Evolutionary conservation across 2,329 filamentous ascomycete species (phyloP).

Genomic region (Pestalotiopsis sp.): DNA sequence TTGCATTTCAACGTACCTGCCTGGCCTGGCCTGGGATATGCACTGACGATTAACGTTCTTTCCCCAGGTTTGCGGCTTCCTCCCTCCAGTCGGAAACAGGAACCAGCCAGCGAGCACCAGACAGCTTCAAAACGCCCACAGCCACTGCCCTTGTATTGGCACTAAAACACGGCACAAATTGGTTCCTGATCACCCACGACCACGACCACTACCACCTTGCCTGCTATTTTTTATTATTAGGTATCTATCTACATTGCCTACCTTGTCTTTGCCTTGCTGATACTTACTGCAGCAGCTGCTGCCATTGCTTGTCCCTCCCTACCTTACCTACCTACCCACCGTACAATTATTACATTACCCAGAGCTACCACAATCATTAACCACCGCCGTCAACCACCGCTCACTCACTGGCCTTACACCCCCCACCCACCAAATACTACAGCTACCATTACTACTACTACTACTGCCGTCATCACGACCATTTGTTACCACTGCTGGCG

Average conservation of each 20-base stretch:
- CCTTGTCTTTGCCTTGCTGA: neutral
- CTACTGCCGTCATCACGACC: neutral
- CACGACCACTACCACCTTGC: neutral
- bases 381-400: too few relatives aligned
- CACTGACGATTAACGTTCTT: slow-evolving; percentile 9
- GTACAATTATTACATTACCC: neutral
- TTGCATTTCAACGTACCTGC: neutral
- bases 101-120: neutral
- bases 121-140: neutral
- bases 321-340: neutral
- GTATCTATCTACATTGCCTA: neutral
- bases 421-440: neutral
- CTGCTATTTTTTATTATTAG: neutral
- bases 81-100: neutral
- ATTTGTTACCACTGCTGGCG: neutral
- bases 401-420: too few relatives aligned
- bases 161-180: too few relatives aligned
- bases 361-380: neutral
- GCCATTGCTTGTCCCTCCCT: neutral
- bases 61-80: slow-evolving; percentile 1
- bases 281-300: neutral
- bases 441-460: neutral
- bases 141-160: neutral
- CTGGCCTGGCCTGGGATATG: neutral
- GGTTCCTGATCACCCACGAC: neutral